These are phyloP conservation scores for Nothophytophthora sp. DNA, from an alignment of 352 stramenopile genomes.

Conservation along the genomic window DNA sequence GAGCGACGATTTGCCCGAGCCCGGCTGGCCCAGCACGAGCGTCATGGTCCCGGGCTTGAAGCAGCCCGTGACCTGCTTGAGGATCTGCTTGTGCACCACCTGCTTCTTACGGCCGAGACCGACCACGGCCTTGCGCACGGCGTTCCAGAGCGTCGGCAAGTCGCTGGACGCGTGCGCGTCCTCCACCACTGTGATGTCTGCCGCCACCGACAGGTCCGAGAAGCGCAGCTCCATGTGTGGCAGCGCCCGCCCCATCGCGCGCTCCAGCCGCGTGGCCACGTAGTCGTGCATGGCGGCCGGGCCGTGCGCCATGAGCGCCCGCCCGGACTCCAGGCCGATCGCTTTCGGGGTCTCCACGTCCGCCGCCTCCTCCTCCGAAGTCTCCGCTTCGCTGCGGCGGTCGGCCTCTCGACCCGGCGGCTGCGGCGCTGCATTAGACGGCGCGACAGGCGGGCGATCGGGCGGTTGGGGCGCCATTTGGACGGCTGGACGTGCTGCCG, in stretches of 20 bases:
- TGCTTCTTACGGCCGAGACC: slow-evolving; percentile 16
- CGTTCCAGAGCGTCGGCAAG: slow-evolving; percentile 29
- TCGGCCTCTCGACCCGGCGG: too few relatives aligned
- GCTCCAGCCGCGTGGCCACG: slow-evolving; percentile 15
- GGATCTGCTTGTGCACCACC: slow-evolving; percentile 29
- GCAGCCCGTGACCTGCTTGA: slow-evolving; percentile 32
- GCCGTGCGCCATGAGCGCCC: slow-evolving; percentile 7
- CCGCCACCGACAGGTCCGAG: slow-evolving; percentile 14
- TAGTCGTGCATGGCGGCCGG: slow-evolving; percentile 14
- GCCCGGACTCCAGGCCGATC: neutral
- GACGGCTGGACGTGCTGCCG: too few relatives aligned
- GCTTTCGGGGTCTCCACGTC: neutral
- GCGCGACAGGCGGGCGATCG: too few relatives aligned
- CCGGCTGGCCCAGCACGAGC: slow-evolving; percentile 41
- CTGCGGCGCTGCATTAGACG: too few relatives aligned
- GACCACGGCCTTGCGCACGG: slow-evolving; percentile 10
- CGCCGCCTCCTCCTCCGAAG: neutral
- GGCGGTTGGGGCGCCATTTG: too few relatives aligned
- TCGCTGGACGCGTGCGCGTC: slow-evolving; percentile 4
- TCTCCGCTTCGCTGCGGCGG: too few relatives aligned
- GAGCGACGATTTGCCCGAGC: slow-evolving; percentile 39
- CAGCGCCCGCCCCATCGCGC: slow-evolving; percentile 16
- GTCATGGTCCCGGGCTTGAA: slow-evolving; percentile 39
- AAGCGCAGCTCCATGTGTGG: slow-evolving; percentile 32
- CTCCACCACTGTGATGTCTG: slow-evolving; percentile 20